These are phyloP conservation scores for Coemansia sp. DNA, from an alignment of 192 early-diverging fungal species.

Conservation along the genomic window DNA sequence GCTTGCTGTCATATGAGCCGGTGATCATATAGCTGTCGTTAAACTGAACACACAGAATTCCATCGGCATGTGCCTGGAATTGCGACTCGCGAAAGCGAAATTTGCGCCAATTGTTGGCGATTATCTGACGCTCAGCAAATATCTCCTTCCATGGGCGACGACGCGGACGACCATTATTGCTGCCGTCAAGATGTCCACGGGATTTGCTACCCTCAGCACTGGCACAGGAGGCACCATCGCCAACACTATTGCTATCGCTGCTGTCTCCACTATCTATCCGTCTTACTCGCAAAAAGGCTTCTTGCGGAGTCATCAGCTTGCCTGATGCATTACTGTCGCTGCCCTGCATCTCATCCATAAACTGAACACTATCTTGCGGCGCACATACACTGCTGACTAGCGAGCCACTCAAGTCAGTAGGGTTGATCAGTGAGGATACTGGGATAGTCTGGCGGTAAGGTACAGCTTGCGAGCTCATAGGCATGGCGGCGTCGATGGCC, in stretches of 20 bases:
- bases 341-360: slow-evolving; percentile 22
- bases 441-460: slow-evolving; percentile 24
- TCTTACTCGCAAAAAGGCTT: not conserved
- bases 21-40: slow-evolving; percentile 82
- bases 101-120: slow-evolving; percentile 94
- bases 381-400: slow-evolving; percentile 51
- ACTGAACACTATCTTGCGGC: slow-evolving; percentile 37
- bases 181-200: not conserved
- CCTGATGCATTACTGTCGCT: not conserved
- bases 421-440: slow-evolving; percentile 48
- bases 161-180: not conserved
- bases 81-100: slow-evolving; percentile 65
- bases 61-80: slow-evolving; percentile 81
- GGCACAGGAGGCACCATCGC: not conserved
- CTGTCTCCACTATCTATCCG: slow-evolving; percentile 15
- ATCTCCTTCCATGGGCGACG: slow-evolving; percentile 92
- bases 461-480: slow-evolving; percentile 1
- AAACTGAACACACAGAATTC: slow-evolving; percentile 87
- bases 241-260: slow-evolving; percentile 42
- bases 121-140: slow-evolving; percentile 85
- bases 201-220: not conserved
- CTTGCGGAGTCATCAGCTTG: not conserved
- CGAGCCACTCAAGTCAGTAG: slow-evolving; percentile 25
- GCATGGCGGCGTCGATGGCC: slow-evolving; percentile 13
- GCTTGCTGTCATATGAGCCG: slow-evolving; percentile 83